Base-by-base conservation (phyloP, 192 early-diverging fungal species). In the Coemansia javaensis region DNA sequence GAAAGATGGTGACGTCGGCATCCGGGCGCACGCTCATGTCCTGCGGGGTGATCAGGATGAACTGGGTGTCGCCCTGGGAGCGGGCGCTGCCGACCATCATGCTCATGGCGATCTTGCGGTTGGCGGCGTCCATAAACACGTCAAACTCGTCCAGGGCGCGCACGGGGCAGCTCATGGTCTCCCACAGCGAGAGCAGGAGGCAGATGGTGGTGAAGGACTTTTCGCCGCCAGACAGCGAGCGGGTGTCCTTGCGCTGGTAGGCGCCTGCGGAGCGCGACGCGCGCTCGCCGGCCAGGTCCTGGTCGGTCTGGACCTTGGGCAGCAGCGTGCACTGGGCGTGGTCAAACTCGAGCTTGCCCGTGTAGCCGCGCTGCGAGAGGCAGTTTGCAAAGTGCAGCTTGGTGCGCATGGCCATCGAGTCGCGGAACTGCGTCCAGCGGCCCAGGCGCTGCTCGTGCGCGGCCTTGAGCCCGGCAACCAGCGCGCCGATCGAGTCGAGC, bases 41-140 rank as follows among this genome's bases (percentile, higher is more conserved):
- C 66, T 93, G 93, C 14, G 96, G 96, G 1, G 93, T 94, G 48
- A 99, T 99, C 31, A 99, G 73, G 32, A 97, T 93, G 70, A 93
- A 99, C 77, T 99, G 96, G 11, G 82, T 79, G 11, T 82, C 77
- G 37, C 55, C 66, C 18, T 77, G 76, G 6, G 79, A 76, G 36
- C 83, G 77, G 8, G 95, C 95, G 13, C 85, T 77, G 38, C 82
- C 83, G 50, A 96, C 83, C 81, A 99, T 84, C 83, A 93, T 83
- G 32, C 78, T 57, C 90, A 96, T 96, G 28, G 81, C 86, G 47
- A 86, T 82, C 22, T 74, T 60, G 5, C 97, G 82, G 63, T 98
- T 98, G n/a, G 95, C 93, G 4, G 91, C 90, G 64, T 99, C 97
- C 93, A 94, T 95, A 55, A 93, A 99, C 17, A 99, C 94, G 63